Evolutionary conservation across 1,284 basidiomycete species (phyloP), one percentile per base, ranked within the genome.

Genomic region (Boletus coffeatus): DNA sequence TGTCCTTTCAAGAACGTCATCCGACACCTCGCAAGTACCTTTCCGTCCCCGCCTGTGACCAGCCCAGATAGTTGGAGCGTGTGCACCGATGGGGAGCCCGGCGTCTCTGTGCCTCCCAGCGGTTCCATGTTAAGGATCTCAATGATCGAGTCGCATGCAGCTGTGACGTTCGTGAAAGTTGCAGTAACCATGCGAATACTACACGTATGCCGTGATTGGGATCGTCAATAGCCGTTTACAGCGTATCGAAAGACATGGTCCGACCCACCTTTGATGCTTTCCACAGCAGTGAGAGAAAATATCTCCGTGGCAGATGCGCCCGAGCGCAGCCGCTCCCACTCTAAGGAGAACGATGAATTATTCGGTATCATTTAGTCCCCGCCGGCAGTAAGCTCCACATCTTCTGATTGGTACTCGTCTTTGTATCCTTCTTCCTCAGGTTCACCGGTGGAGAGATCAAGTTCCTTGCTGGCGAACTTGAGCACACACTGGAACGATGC

Each of bases 121-220:
- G 97, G 85, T 75, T 98, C 94, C 95, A 99, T 98, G 74, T 94
- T 92, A 68, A 99, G 86, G 56, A 99, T 90, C 73, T 96, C 94
- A 70, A 95, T 85, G 71, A 97, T 88, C 32, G 94, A 95, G 69
- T 94, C 90, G 78, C 94, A 96, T 13, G 95, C 93, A 70, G 92
- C 92, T 93, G 73, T 59, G 68, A 67, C 65, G 60, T 58, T 63
- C 29, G 65, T 48, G 46, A 62, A 25, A 65, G 62, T 59, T 25
- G 55, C 18, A 58, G 76, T 25, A 25, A 25, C 25, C 25, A 25
- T 25, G 25, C 25, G 25, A 25, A 25, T 25, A 25, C 25, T 25
- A 25, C 25, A 25, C 25, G 25, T 25, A 25, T 25, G 25, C 25
- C 25, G 25, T 18, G 61, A 64, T 61, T 62, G 56, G 53, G 56